Percentiles rank a stretch among this genome's conserved stretches.
Evolutionary conservation across 2,329 filamentous ascomycete genomes (phyloP).

Genomic region (Coniochaeta sp.): DNA sequence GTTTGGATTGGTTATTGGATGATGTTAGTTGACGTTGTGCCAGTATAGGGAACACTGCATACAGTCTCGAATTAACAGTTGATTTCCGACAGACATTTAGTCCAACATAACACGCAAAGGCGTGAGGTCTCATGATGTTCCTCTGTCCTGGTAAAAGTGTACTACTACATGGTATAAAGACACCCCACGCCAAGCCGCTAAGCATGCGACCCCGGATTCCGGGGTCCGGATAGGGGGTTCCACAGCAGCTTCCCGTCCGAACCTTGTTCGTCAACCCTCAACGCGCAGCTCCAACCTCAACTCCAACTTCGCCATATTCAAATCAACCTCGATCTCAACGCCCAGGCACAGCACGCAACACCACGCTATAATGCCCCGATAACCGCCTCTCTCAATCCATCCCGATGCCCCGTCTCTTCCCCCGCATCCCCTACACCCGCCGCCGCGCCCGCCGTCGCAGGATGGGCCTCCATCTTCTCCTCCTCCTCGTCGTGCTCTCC

Average conservation of each 20-base stretch:
- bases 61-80: too few species aligned
- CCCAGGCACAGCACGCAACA: background rate
- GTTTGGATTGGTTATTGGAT: background rate
- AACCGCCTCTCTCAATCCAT: background rate
- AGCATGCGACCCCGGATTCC: background rate
- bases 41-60: too few species aligned
- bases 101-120: too few species aligned
- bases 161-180: too few species aligned
- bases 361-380: background rate
- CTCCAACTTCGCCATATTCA: background rate
- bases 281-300: background rate
- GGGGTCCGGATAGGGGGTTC: background rate
- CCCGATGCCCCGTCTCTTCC: constrained; percentile 21
- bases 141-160: too few species aligned
- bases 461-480: constrained; percentile 44
- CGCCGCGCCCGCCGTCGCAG: constrained; percentile 50
- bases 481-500: constrained; percentile 26
- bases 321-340: background rate
- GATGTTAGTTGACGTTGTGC: too few species aligned
- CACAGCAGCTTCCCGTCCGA: background rate
- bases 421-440: constrained; percentile 48
- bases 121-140: background rate
- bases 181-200: background rate
- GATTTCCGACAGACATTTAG: too few species aligned
- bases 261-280: background rate